Evolutionary conservation across 1,284 basidiomycete species (phyloP), one percentile per base, ranked within the genome.

Genomic region (Leccinum variabile): DNA sequence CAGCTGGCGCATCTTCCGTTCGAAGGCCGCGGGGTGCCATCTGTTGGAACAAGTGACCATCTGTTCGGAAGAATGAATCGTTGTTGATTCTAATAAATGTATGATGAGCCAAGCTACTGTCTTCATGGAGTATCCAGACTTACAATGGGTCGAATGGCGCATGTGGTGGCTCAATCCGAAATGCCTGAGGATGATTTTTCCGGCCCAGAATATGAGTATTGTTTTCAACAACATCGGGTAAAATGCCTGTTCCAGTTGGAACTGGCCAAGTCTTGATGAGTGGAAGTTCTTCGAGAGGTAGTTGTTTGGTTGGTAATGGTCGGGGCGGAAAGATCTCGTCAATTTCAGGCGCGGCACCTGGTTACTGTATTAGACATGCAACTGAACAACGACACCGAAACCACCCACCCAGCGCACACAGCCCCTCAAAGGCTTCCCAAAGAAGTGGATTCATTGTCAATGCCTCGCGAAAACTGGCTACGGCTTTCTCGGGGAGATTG

Each of bases 371-470:
- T 75, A 63, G 67, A 62, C 58, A 62, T 57, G 54, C 32, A 35
- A 41, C 32, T 59, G 35, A 58, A 65, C 61, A 25, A 25, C 10
- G 60, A 56, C 25, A 32, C 6, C 18, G 7, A 61, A 54, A 49
- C 16, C 30, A 80, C 83, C 67, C 68, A 93, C 95, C 95, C 46
- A 94, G 78, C 57, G 86, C 79, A 74, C 95, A 97, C 32, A 98
- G 77, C 0, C 92, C 94, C 67, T 94, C 91, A 72, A 96, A 94
- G 1, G 95, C 95, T 75, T 98, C 95, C 95, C 95, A 97, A 55
- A 95, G 77, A 77, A 93, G 86, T 25, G 92, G 91, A 74, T 95
- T 89, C 55, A 90, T 76, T 14, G 78, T 75, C 60, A 97, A 80
- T 13, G 94, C 92, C 63, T 87, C 83, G 41, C 82, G 81, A 73